phyloP scores from a whole-genome alignment of 1,284 basidiomycete species.

The Peniophora sp. region DNA sequence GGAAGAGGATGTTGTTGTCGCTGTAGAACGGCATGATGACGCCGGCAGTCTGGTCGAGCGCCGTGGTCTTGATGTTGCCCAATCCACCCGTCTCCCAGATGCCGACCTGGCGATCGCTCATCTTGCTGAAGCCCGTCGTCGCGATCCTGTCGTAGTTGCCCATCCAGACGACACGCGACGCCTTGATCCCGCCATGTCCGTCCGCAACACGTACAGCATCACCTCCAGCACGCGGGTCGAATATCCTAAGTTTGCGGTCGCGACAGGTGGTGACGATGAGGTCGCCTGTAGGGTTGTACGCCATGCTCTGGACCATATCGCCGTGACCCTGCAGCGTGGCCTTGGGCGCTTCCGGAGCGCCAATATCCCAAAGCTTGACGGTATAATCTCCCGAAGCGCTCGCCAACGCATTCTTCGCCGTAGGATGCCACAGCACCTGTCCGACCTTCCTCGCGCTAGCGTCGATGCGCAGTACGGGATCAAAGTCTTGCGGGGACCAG shows the following conservation, averaged over 20 bases:
- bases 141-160: constrained; percentile 84
- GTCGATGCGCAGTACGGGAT: constrained; percentile 71
- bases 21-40: constrained; percentile 98
- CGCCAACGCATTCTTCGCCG: constrained; percentile 81
- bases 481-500: constrained; percentile 79
- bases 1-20: constrained; percentile 91
- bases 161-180: constrained; percentile 86
- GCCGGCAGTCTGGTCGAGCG: constrained; percentile 84
- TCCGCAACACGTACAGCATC: constrained; percentile 79
- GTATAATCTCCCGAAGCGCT: constrained; percentile 85
- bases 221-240: constrained; percentile 78
- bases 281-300: constrained; percentile 81
- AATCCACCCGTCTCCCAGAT: constrained; percentile 81
- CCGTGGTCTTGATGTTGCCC: constrained; percentile 66
- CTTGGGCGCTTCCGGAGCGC: constrained; percentile 55
- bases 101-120: constrained; percentile 86
- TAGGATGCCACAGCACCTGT: constrained; percentile 93
- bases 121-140: constrained; percentile 93
- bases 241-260: constrained; percentile 88
- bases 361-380: constrained; percentile 90
- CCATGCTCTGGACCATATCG: constrained; percentile 83
- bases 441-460: constrained; percentile 83
- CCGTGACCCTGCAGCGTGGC: constrained; percentile 69
- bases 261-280: constrained; percentile 76
- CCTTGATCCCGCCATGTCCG: constrained; percentile 92